Base-by-base conservation (phyloP, 352 stramenopile genomes). In the Globisporangium paroecandrum region DNA sequence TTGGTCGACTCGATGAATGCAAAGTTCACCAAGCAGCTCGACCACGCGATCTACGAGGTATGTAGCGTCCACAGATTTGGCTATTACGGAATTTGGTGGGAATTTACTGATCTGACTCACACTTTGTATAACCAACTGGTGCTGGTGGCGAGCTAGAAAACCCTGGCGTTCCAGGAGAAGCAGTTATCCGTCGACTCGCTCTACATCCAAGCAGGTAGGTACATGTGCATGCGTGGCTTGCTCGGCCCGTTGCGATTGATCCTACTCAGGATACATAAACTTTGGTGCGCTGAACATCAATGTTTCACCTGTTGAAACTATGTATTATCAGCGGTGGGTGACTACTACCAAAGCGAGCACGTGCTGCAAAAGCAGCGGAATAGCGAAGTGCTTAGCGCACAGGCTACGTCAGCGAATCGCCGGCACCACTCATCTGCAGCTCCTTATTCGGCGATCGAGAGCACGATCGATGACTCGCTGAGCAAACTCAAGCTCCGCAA, bases 401-500 rank as follows among this genome's bases (percentile, higher is more conserved):
- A 47, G 12, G 18, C 53, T n/a, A 1, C 68, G 46, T 25, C 27
- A 41, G 9, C 18, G 12, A 36, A 15, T 18, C 62, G n/a, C n/a
- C 53, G 18, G 3, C 36, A 43, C 27, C 27, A 59, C 15, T 24
- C 59, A 29, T 18, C 32, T 13, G 29, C 18, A 61, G 55, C 29
- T 61, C 20, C 15, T 61, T 20, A 46, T 3, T 46, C 18, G 1
- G 38, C 34, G 0, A 66, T 60, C 7, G 77, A 83, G 58, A 69
- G 67, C 7, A 76, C 66, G 24, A 69, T 90, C n/a, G 79, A 90
- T 25, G 73, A 88, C 34, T 89, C 81, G 20, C 68, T 92, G 7
- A 90, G 82, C 66, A 83, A 76, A 36, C 75, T 84, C 10, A 93
- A 93, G 58, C 69, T 93, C 15, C 79, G 78, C 25, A 93, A 91